phyloP scores from a whole-genome alignment of 2,329 filamentous ascomycete genomes.

The Spiromastix sp. region DNA sequence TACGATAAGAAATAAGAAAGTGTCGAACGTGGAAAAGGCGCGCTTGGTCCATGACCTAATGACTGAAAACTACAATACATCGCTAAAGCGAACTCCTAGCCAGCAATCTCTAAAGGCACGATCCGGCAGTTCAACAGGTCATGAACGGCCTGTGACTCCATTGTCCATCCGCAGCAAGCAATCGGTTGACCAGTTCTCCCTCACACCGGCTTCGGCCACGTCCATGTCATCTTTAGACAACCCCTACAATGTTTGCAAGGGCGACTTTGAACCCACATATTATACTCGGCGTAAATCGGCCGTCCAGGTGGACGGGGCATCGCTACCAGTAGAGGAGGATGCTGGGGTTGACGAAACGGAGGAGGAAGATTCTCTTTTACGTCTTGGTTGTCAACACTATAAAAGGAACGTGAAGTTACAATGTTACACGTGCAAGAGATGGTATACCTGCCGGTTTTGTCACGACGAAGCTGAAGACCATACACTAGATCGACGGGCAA shows the following conservation, averaged over 20 bases:
- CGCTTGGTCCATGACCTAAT: constrained; percentile 60
- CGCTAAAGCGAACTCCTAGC: constrained; percentile 22
- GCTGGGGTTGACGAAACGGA: constrained; percentile 41
- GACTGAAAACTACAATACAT: constrained; percentile 54
- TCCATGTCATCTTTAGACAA: constrained; percentile 20
- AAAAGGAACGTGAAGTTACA: constrained; percentile 93
- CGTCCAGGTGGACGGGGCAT: constrained; percentile 4
- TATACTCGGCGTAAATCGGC: constrained; percentile 35
- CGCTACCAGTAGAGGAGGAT: constrained; percentile 27
- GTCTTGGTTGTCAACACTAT: constrained; percentile 82
- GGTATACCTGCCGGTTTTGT: constrained; percentile 93
- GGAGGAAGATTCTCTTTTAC: constrained; percentile 40
- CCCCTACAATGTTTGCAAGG: constrained; percentile 32
- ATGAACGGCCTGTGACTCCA: constrained; percentile 21
- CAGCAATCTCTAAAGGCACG: constrained; percentile 12
- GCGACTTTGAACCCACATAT: constrained; percentile 59
- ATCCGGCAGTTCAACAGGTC: constrained; percentile 16
- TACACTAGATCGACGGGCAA: constrained; percentile 67
- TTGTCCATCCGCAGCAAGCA: constrained; percentile 21
- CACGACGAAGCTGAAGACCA: constrained; percentile 79
- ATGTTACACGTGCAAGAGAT: constrained; percentile 77
- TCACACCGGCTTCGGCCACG: constrained; percentile 17
- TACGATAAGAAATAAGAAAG: constrained; percentile 52
- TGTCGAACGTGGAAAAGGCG: constrained; percentile 56
- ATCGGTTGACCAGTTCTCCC: constrained; percentile 19